Percentiles rank a stretch among this genome's conserved stretches.
phyloP scores from a whole-genome alignment of 768 basidiomycete genomes.

The Exidia glandulosa region DNA sequence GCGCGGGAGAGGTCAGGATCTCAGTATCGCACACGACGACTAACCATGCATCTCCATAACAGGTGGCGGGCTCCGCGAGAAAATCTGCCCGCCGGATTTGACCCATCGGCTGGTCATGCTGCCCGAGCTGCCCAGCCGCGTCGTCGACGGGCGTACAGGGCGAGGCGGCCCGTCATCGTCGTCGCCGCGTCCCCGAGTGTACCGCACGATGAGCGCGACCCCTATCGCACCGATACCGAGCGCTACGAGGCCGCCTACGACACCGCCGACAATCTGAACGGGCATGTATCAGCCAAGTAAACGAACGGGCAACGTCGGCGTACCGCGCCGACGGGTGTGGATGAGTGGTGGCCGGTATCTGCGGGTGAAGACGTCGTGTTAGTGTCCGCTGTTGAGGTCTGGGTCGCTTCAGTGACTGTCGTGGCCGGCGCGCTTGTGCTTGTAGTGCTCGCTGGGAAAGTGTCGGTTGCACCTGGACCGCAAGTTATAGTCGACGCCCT shows the following conservation, averaged over 20 bases:
- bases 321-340: background rate
- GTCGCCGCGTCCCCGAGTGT: background rate
- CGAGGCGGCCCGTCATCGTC: background rate
- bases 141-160: background rate
- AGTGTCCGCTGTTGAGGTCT: too few relatives aligned
- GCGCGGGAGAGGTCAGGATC: too few relatives aligned
- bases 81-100: background rate
- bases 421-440: too few relatives aligned
- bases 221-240: background rate
- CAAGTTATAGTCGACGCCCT: too few relatives aligned
- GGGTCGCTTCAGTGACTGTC: too few relatives aligned
- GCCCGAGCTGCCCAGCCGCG: background rate
- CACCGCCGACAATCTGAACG: background rate
- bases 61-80: too few relatives aligned
- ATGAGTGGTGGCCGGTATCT: too few relatives aligned
- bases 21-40: too few relatives aligned
- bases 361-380: too few relatives aligned
- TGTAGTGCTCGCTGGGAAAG: too few relatives aligned
- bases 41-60: too few relatives aligned
- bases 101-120: background rate
- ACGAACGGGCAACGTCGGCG: background rate
- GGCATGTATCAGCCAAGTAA: background rate
- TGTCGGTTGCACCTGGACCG: too few relatives aligned
- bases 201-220: background rate
- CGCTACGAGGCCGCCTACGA: background rate